Conservation (phyloP, 1,284 basidiomycete genomes). For the Sanguinoderma infundibulare region DNA sequence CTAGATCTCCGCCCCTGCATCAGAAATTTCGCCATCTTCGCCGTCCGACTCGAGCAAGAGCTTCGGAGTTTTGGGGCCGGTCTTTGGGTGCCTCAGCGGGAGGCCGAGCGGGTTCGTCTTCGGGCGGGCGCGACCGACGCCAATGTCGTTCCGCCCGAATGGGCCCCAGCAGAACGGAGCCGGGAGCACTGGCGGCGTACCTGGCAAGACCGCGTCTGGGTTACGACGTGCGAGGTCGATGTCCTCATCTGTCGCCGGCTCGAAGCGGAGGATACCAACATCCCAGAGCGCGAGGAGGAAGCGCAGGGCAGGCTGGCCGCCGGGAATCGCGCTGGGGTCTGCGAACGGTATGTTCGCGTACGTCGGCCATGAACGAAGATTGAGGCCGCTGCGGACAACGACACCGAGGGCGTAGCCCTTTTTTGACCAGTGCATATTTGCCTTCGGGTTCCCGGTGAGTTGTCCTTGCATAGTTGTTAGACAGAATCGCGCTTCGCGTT, state of each 20-base stretch:
- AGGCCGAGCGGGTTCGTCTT: neutral
- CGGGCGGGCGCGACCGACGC: neutral
- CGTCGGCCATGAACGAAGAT: neutral
- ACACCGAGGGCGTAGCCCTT: neutral
- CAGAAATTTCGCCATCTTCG: neutral
- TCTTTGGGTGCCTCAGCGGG: neutral
- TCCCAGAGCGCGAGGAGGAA: neutral
- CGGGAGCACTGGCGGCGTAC: neutral
- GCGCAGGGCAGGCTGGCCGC: neutral
- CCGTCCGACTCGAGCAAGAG: neutral
- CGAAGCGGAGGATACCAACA: neutral
- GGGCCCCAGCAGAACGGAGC: constrained; percentile 1
- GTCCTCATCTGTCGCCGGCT: neutral
- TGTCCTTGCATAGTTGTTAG: neutral
- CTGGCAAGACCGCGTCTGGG: constrained; percentile 2
- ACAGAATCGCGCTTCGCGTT: neutral
- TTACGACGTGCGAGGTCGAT: constrained; percentile 7
- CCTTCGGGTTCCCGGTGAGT: neutral
- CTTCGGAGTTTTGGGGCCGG: neutral
- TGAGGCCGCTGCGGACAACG: neutral
- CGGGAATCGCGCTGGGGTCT: constrained; percentile 1
- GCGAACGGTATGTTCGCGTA: constrained; percentile 1
- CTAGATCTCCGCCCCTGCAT: neutral
- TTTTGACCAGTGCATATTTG: neutral
- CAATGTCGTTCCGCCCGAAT: neutral